Evolutionary conservation across 805 yeast genomes (phyloP).

Genomic region (Maudiozyma bulderi): DNA sequence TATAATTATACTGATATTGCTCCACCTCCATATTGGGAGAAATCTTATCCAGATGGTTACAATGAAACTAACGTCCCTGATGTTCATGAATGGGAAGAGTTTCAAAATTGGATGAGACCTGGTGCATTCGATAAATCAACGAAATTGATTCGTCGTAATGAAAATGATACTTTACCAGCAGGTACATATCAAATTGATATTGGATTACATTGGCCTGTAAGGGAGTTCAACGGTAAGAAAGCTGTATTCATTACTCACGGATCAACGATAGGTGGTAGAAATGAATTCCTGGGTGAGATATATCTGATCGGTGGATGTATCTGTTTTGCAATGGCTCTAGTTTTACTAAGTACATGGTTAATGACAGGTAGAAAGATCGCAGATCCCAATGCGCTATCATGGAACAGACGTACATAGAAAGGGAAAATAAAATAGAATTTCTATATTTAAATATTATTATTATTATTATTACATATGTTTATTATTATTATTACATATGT

Average conservation of each 20-base stretch:
- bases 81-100: conserved; percentile 64
- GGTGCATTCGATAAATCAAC: conserved; percentile 63
- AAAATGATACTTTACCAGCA: conserved; percentile 39
- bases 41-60: conserved; percentile 77
- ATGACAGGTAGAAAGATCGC: conserved; percentile 62
- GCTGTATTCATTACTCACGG: conserved; percentile 59
- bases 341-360: conserved; percentile 45
- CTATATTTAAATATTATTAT: neutral
- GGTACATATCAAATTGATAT: conserved; percentile 58
- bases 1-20: conserved; percentile 63
- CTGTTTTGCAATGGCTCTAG: conserved; percentile 48
- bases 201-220: conserved; percentile 75
- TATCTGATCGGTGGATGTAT: conserved; percentile 73
- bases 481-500: too few species aligned
- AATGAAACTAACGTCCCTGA: conserved; percentile 74
- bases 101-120: conserved; percentile 96
- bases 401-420: conserved; percentile 45
- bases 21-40: conserved; percentile 91
- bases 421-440: neutral
- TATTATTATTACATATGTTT: too few species aligned
- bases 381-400: conserved; percentile 58
- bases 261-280: conserved; percentile 69
- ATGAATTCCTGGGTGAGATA: conserved; percentile 57
- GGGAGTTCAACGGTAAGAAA: conserved; percentile 57
- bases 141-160: conserved; percentile 57